Percentiles rank a stretch among this genome's conserved stretches.
These are phyloP conservation scores for Dryas alaskensis DNA, from an alignment of 306 rosid genomes.

Conservation along the genomic window DNA sequence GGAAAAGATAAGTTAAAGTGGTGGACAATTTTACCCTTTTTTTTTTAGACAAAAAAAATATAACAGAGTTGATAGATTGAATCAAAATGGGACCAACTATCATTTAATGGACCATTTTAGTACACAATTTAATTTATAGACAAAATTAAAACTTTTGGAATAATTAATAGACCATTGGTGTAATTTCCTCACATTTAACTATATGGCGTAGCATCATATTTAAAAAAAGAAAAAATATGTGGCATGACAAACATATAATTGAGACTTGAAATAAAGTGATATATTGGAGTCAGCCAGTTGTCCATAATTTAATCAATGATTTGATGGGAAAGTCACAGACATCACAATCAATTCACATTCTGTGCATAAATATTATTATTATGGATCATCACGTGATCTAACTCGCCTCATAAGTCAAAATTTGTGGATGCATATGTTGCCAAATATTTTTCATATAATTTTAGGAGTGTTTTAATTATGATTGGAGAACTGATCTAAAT, in stretches of 20 bases:
- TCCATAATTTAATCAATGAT: conserved; percentile 10
- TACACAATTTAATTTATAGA: too few relatives aligned
- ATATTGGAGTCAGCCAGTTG: background rate
- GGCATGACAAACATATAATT: background rate
- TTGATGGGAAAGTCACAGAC: conserved; percentile 16
- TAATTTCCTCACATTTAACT: too few relatives aligned
- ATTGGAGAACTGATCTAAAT: background rate
- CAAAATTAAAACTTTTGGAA: too few relatives aligned
- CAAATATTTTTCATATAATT: too few relatives aligned
- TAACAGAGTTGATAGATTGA: too few relatives aligned
- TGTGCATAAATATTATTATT: conserved; percentile 15
- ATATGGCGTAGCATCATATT: too few relatives aligned
- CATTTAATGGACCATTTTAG: too few relatives aligned
- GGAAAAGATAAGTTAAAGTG: too few relatives aligned
- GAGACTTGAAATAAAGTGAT: background rate
- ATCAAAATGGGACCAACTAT: too few relatives aligned
- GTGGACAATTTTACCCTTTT: too few relatives aligned
- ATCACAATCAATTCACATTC: conserved; percentile 28
- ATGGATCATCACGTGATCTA: conserved; percentile 14
- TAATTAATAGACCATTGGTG: too few relatives aligned
- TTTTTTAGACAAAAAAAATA: too few relatives aligned
- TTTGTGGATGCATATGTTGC: conserved; percentile 10
- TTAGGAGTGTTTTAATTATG: background rate
- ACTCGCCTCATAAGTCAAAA: conserved; percentile 7
- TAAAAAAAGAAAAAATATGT: background rate